Evolutionary conservation across 2,329 filamentous ascomycete genomes (phyloP), one percentile per base, ranked within the genome.

Genomic region (Calonectria leucothoes): DNA sequence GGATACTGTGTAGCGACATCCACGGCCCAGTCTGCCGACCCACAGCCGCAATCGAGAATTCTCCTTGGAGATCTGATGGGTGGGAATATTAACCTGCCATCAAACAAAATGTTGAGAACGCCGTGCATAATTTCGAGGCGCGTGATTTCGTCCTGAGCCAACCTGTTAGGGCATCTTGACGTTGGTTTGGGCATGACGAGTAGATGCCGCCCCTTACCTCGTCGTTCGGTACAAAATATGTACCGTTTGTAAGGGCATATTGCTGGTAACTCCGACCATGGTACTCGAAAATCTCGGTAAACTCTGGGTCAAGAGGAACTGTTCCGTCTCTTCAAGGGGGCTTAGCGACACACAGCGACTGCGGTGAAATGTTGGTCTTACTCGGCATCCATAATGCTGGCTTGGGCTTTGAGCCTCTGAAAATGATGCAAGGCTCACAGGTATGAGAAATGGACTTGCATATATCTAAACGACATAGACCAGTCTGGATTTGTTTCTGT

Each of bases 31-130:
- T 91, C 87, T 49, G 89, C 93, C n/a, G 91, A 88, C 49, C 94
- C 94, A 82, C 91, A 94, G 0, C 94, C 94, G 78, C 93, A 95
- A 71, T 95, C 94, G 33, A 95, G 87, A 51, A 95, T 88, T 79
- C 89, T 89, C 77, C 86, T 85, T 29, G 90, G 89, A 33, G 87
- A 85, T 55, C 82, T 84, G 63, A 94, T 85, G 7, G 92, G 92
- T n/a, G 93, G 93, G 74, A 95, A 94, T 78, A 95, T 89, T 31
- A 94, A 86, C 76, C 91, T 88, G 72, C 89, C 85, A 75, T 95
- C 92, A 81, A 95, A 94, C 66, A 93, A 85, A 76, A 85, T 88
- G 74, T 86, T 88, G 75, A 95, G 89, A 25, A 94, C 88, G 52
- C 86, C 84, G 81, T 95, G 92, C 83, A 93, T 89, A 70, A 90